Evolutionary conservation across 2,329 filamentous ascomycete genomes (phyloP).

Genomic region (Clonostachys solani): DNA sequence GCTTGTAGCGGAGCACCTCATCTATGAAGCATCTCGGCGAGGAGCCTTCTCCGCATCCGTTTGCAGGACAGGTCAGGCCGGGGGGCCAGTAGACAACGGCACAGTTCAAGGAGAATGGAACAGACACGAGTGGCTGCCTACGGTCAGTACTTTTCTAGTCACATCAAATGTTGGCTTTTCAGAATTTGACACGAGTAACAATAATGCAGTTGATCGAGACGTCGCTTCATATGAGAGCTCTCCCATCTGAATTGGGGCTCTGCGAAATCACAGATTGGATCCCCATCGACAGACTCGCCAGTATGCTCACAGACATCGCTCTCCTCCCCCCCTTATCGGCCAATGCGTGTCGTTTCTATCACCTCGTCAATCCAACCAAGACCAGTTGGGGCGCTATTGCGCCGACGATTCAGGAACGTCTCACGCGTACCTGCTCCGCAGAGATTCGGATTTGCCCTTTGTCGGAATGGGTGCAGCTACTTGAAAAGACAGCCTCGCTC

Average conservation of each 20-base stretch:
- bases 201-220: constrained; percentile 42
- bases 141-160: too few species aligned
- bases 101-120: constrained; percentile 44
- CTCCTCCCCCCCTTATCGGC: constrained; percentile 21
- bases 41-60: constrained; percentile 30
- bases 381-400: constrained; percentile 35
- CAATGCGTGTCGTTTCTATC: constrained; percentile 32
- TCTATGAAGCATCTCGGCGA: constrained; percentile 27
- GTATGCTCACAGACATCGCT: constrained; percentile 39
- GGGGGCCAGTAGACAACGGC: constrained; percentile 26
- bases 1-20: constrained; percentile 31
- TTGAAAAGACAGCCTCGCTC: constrained; percentile 31
- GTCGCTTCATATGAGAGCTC: constrained; percentile 38
- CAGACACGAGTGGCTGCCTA: constrained; percentile 52
- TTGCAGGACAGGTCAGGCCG: constrained; percentile 43
- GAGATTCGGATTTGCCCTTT: constrained; percentile 32
- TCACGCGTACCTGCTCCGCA: constrained; percentile 27
- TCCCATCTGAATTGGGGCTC: constrained; percentile 39
- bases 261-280: constrained; percentile 48
- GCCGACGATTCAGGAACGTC: constrained; percentile 31
- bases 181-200: too few species aligned
- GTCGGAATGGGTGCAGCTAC: constrained; percentile 35
- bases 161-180: too few species aligned
- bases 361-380: constrained; percentile 40
- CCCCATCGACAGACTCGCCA: constrained; percentile 42